phyloP scores from a whole-genome alignment of 768 basidiomycete species.

The Calocera cornea region DNA sequence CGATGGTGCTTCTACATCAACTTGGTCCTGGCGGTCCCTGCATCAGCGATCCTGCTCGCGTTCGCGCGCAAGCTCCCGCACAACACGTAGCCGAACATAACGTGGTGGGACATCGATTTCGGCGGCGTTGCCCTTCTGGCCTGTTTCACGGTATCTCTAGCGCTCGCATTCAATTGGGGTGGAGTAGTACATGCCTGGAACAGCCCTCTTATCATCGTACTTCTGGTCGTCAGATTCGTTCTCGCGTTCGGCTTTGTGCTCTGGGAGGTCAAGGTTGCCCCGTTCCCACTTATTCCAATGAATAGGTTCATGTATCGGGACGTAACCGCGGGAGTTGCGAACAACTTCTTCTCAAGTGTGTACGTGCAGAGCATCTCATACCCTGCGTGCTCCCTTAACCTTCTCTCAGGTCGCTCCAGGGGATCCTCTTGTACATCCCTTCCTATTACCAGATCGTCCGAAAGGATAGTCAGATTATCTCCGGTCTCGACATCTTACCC shows the following conservation, averaged over 20 bases:
- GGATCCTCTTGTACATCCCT: background rate
- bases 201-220: background rate
- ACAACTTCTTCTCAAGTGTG: conserved; percentile 4
- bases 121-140: background rate
- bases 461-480: background rate
- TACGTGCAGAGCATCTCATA: background rate
- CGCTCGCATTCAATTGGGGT: background rate
- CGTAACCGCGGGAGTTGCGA: background rate
- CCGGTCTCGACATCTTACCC: background rate
- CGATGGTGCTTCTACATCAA: conserved; percentile 64
- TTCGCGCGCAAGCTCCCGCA: background rate
- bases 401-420: background rate
- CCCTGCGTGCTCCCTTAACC: background rate
- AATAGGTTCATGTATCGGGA: background rate
- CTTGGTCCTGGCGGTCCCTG: conserved; percentile 20
- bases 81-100: background rate
- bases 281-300: background rate
- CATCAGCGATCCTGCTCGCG: background rate
- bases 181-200: background rate
- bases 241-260: background rate
- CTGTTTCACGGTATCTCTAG: background rate
- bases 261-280: background rate
- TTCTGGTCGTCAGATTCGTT: background rate
- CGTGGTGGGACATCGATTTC: background rate
- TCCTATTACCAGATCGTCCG: conserved; percentile 2